Evolutionary conservation across 106 monocot genomes (phyloP).

Genomic region (Apostasia shenzhenica): DNA sequence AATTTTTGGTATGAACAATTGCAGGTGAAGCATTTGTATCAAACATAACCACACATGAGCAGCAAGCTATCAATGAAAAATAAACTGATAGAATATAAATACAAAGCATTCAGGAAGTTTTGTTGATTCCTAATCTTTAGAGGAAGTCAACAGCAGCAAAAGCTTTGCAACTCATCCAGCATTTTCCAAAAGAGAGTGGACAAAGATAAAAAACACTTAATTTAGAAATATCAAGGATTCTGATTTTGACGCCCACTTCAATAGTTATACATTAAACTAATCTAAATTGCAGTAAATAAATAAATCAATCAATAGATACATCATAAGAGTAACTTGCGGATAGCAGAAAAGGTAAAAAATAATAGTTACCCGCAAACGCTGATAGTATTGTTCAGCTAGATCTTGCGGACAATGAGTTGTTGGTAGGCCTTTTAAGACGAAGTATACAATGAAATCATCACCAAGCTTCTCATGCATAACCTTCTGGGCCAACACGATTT

Average conservation of each 20-base stretch:
- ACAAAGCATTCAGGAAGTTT: no score
- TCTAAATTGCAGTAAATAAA: not conserved
- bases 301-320: no score
- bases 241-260: not conserved
- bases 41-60: no score
- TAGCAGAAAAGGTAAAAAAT: not conserved
- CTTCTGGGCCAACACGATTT: conserved; percentile 77
- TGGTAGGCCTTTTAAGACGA: conserved; percentile 54
- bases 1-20: no score
- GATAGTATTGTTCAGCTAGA: conserved; percentile 67
- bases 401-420: conserved; percentile 74
- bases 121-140: no score
- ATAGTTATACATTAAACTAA: not conserved
- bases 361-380: conserved; percentile 53
- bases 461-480: conserved; percentile 92
- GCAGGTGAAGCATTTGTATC: no score
- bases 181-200: no score
- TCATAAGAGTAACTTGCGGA: not conserved
- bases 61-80: no score
- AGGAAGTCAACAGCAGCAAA: no score
- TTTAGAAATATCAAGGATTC: not conserved
- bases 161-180: no score
- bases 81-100: no score
- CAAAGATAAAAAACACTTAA: not conserved
- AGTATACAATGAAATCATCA: conserved; percentile 53